phyloP scores from a whole-genome alignment of 2,329 filamentous ascomycete genomes.

The Endoconidiophora polonica region DNA sequence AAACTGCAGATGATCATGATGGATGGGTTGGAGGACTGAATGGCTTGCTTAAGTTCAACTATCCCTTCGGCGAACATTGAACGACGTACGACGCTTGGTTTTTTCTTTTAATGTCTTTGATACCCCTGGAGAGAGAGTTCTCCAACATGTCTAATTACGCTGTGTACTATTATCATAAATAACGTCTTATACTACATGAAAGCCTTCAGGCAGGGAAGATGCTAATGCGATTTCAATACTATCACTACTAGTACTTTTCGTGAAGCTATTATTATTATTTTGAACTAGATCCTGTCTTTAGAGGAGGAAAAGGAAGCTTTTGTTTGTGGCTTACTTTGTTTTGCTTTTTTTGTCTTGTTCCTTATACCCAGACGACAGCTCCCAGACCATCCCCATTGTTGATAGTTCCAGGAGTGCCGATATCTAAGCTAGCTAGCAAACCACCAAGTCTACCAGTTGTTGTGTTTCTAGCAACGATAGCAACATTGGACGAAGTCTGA shows the following conservation, averaged over 20 bases:
- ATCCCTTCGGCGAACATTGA: slow-evolving; percentile 55
- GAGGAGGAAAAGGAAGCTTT: too few species aligned
- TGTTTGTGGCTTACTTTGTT: too few species aligned
- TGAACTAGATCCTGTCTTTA: too few species aligned
- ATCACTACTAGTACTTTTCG: too few species aligned
- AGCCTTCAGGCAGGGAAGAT: too few species aligned
- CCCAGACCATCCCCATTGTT: slow-evolving; percentile 32
- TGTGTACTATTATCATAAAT: too few species aligned
- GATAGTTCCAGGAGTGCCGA: slow-evolving; percentile 24
- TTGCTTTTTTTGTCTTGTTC: background rate
- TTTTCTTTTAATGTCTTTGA: background rate
- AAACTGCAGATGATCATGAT: slow-evolving; percentile 50
- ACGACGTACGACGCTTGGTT: background rate
- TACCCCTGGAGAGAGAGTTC: too few species aligned
- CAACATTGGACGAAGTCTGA: slow-evolving; percentile 41
- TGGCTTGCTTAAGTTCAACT: slow-evolving; percentile 88
- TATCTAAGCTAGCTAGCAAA: slow-evolving; percentile 24
- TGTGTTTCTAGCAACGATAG: slow-evolving; percentile 37
- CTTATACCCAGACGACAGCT: slow-evolving; percentile 26
- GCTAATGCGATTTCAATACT: too few species aligned
- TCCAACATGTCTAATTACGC: too few species aligned
- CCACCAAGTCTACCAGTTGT: slow-evolving; percentile 37
- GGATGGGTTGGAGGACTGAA: slow-evolving; percentile 95
- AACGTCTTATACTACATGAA: too few species aligned
- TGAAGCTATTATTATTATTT: too few species aligned